Conservation (phyloP, 129 eudicot species). For the Arctium lappa region DNA sequence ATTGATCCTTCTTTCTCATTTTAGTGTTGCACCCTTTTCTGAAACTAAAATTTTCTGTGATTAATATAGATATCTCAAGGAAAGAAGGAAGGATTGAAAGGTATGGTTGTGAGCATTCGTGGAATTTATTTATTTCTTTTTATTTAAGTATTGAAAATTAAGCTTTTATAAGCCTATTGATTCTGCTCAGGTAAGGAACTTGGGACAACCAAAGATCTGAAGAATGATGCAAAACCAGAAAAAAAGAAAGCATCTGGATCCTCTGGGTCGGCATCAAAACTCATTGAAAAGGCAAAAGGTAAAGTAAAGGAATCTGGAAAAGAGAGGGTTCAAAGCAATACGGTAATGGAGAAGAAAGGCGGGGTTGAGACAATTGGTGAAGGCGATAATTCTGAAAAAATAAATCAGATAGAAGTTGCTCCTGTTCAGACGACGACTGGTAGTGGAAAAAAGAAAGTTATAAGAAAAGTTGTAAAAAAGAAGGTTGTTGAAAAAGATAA, state of each 20-base stretch:
- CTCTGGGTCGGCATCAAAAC: slow-evolving; percentile 28
- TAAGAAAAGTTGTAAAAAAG: slow-evolving; percentile 70
- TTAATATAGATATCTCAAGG: slow-evolving; percentile 42
- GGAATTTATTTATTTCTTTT: not conserved
- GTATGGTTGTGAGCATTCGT: slow-evolving; percentile 28
- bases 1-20: not conserved
- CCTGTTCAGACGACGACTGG: slow-evolving; percentile 39
- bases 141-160: not conserved
- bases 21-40: not conserved
- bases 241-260: slow-evolving; percentile 50
- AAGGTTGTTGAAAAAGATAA: slow-evolving; percentile 44
- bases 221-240: slow-evolving; percentile 37
- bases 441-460: slow-evolving; percentile 68
- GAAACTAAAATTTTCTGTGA: slow-evolving; percentile 3
- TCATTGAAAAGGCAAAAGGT: slow-evolving; percentile 37
- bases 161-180: not conserved
- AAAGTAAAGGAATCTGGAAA: slow-evolving; percentile 37
- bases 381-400: slow-evolving; percentile 31
- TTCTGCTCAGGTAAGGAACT: slow-evolving; percentile 36
- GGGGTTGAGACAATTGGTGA: slow-evolving; percentile 23
- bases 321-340: slow-evolving; percentile 34
- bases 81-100: slow-evolving; percentile 55
- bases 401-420: slow-evolving; percentile 31
- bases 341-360: slow-evolving; percentile 37
- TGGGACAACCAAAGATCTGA: slow-evolving; percentile 42